Evolutionary conservation across 1,139 yeast genomes (phyloP).

Genomic region (Hemisphaericaspora xylanilytica): DNA sequence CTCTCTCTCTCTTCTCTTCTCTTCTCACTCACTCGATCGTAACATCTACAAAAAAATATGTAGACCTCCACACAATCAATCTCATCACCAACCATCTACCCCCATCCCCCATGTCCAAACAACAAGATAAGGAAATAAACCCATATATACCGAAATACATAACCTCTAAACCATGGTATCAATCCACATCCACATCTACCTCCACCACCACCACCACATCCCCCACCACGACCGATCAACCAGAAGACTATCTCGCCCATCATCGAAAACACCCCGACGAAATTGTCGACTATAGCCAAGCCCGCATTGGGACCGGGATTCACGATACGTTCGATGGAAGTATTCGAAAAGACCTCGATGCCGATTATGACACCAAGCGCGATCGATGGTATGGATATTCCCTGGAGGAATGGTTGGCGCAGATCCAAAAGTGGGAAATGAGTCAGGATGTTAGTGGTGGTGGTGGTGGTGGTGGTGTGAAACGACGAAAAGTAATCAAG

Average conservation of each 20-base stretch:
- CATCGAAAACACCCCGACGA: conserved; percentile 24
- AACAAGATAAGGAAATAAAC: conserved; percentile 14
- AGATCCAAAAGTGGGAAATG: conserved; percentile 47
- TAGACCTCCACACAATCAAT: not conserved
- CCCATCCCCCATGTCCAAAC: conserved; percentile 11
- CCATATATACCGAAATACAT: conserved; percentile 33
- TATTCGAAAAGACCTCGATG: conserved; percentile 24
- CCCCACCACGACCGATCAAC: conserved; percentile 12
- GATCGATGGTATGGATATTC: conserved; percentile 81
- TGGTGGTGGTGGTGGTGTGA: no score
- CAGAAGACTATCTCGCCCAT: conserved; percentile 22
- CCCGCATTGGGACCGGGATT: conserved; percentile 35
- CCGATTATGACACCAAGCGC: conserved; percentile 64
- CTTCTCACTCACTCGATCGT: no score
- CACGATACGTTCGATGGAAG: conserved; percentile 25
- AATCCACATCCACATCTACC: conserved; percentile 5
- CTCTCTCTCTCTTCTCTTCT: not conserved
- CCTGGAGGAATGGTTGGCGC: conserved; percentile 54
- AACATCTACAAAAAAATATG: not conserved
- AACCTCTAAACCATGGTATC: conserved; percentile 31
- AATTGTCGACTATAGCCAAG: conserved; percentile 28
- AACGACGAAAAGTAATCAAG: conserved; percentile 24
- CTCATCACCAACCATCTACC: not conserved
- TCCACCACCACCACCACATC: not conserved
- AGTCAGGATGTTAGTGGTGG: no score